phyloP scores from a whole-genome alignment of 192 early-diverging fungal genomes.

The Entomortierella chlamydospora region DNA sequence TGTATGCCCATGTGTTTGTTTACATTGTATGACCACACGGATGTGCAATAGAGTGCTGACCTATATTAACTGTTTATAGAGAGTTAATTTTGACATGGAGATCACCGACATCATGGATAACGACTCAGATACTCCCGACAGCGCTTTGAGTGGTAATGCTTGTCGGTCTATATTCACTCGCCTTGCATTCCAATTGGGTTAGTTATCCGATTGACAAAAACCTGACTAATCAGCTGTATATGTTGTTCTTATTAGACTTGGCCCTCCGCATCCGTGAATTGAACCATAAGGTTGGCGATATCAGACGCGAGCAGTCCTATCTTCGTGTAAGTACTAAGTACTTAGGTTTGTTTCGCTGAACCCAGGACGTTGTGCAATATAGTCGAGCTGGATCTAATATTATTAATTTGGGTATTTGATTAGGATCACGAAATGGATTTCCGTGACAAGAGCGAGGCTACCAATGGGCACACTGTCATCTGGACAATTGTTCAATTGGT shows the following conservation, averaged over 20 bases:
- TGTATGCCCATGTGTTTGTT: slow-evolving; percentile 48
- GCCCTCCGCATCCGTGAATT: slow-evolving; percentile 81
- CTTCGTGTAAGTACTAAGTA: slow-evolving; percentile 73
- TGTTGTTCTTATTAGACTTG: slow-evolving; percentile 62
- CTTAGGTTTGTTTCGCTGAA: not conserved
- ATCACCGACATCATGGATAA: slow-evolving; percentile 45
- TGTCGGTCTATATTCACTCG: no score
- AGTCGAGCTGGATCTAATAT: no score
- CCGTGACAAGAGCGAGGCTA: slow-evolving; percentile 84
- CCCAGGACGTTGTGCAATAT: no score
- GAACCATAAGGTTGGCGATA: slow-evolving; percentile 83
- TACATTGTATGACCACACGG: no score
- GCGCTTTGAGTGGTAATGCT: slow-evolving; percentile 27
- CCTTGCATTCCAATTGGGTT: no score
- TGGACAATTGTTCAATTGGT: slow-evolving; percentile 91
- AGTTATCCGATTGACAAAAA: not conserved
- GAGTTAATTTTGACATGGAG: slow-evolving; percentile 41
- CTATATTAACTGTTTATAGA: slow-evolving; percentile 24
- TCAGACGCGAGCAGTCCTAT: slow-evolving; percentile 89
- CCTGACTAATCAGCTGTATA: not conserved
- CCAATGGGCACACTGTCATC: slow-evolving; percentile 85
- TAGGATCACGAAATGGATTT: slow-evolving; percentile 93
- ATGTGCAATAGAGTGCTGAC: no score
- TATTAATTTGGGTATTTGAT: not conserved
- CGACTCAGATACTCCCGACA: slow-evolving; percentile 20